Percentiles rank a stretch among this genome's conserved stretches.
Conservation (phyloP, 257 asterid species). For the Plectranthus barbatus region DNA sequence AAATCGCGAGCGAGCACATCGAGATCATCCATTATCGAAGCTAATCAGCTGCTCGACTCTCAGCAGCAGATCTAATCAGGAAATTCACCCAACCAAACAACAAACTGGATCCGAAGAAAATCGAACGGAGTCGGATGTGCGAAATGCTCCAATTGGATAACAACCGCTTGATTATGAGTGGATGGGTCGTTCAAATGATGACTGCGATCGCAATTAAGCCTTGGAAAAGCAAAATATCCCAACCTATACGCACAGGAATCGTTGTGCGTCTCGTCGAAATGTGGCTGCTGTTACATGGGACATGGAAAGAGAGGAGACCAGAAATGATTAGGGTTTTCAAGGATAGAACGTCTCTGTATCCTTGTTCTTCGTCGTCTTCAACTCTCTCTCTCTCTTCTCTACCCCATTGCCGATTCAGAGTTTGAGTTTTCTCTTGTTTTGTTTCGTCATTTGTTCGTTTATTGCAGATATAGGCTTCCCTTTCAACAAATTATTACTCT, state of each 20-base stretch:
- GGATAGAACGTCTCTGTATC: constrained; percentile 12
- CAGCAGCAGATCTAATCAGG: constrained; percentile 34
- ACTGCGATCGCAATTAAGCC: constrained; percentile 13
- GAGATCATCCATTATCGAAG: constrained; percentile 68
- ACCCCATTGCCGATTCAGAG: constrained; percentile 18
- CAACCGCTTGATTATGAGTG: neutral
- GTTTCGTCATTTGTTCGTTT: neutral
- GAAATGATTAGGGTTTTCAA: constrained; percentile 35
- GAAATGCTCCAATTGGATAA: constrained; percentile 13
- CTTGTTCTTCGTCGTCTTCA: constrained; percentile 23
- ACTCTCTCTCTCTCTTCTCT: neutral
- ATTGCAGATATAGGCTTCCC: neutral
- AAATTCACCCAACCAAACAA: constrained; percentile 19
- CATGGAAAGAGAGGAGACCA: constrained; percentile 22
- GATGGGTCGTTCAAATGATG: constrained; percentile 11
- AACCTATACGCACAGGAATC: constrained; percentile 11
- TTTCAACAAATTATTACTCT: neutral
- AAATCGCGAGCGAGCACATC: constrained; percentile 68
- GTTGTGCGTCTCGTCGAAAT: constrained; percentile 12
- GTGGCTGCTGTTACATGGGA: constrained; percentile 13
- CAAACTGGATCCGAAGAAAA: constrained; percentile 34
- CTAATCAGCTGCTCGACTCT: too few relatives aligned
- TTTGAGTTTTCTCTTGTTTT: constrained; percentile 9
- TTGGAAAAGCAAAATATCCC: neutral
- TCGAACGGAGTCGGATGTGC: constrained; percentile 4